Base-by-base conservation (phyloP, 176 grass and related monocot genomes). In the Aegilops speltoides region DNA sequence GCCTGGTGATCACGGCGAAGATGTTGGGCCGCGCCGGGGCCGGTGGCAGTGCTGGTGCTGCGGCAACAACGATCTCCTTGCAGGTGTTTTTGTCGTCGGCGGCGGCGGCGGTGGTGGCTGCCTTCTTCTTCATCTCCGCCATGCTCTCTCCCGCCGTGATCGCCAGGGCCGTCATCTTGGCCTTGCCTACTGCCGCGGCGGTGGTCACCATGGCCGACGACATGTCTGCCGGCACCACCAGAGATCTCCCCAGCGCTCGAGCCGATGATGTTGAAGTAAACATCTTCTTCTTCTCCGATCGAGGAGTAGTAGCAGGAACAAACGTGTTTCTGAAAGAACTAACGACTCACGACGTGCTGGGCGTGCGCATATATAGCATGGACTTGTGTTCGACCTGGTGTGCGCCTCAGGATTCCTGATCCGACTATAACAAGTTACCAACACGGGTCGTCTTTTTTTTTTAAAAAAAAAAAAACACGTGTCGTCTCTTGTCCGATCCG, bases 71-170 rank as follows among this genome's bases (percentile, higher is more conserved):
- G 19, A 59, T 59, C 7, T 20, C 54, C 54, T 59, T 59, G 54
- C 54, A 0, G 6, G 19, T 9, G 54, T 0, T 22, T 2, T 59
- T 22, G 19, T 20, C 6, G 19, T 0, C 2, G 54, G 7, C 6
- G 36, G 2, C 2, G 54, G 19, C 7, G 54, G 19, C 7, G 19
- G 22, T 59, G 54, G 2, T 59, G 0, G 19, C 17, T 22, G 40
- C 40, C 40, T 43, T 45, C 43, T 45, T 45, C 19, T 57, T 57
- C 54, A 57, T 57, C 54, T 57, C 54, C 7, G 54, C 54, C 54
- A 57, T 8, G 54, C 19, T 7, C 6, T 19, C 16, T 57, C 17
- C 54, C 19, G 54, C 54, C 19, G 54, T 57, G 17, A 19, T 57
- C 6, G 54, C 54, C 54, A 57, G 19, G 54, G 19, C 54, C 54